Conservation (phyloP, 2,329 filamentous ascomycete species). For the Penicillium olsonii region DNA sequence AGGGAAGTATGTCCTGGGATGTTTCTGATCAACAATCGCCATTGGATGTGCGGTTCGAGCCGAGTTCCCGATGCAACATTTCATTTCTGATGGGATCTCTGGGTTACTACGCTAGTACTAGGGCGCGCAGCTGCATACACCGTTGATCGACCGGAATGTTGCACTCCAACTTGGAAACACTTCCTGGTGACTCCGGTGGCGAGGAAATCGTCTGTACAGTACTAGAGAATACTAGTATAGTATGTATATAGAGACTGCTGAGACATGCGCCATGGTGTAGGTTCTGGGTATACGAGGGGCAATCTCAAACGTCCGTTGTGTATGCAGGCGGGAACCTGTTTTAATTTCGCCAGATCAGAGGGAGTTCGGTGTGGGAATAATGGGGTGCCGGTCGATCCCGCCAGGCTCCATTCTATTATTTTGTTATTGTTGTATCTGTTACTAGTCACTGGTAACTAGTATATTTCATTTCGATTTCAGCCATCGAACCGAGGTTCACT, state of each 20-base stretch:
- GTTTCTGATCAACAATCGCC: too few species aligned
- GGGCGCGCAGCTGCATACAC: conserved; percentile 1
- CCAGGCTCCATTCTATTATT: too few species aligned
- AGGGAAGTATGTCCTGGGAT: too few species aligned
- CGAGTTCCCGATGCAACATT: conserved; percentile 8
- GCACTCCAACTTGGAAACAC: conserved; percentile 5
- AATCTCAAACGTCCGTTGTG: not conserved
- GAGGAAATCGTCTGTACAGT: too few species aligned
- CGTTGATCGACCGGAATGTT: conserved; percentile 7
- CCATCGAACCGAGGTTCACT: not conserved
- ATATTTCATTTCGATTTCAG: not conserved
- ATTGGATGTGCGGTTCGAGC: too few species aligned
- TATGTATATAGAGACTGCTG: too few species aligned
- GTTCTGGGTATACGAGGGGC: too few species aligned
- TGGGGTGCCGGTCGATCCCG: conserved; percentile 11
- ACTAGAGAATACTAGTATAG: too few species aligned
- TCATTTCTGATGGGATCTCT: conserved; percentile 5
- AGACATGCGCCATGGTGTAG: conserved; percentile 6
- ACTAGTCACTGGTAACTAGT: not conserved
- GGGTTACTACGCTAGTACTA: not conserved
- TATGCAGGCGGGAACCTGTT: conserved; percentile 6
- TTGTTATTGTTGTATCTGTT: not conserved
- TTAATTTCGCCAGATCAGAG: not conserved
- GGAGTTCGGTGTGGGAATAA: conserved; percentile 1
- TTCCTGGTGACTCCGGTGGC: too few species aligned